A percentile compares a stretch with the other conserved stretches of the same genome.
phyloP scores from a whole-genome alignment of 768 basidiomycete genomes.

The Hysterangium stoloniferum region DNA sequence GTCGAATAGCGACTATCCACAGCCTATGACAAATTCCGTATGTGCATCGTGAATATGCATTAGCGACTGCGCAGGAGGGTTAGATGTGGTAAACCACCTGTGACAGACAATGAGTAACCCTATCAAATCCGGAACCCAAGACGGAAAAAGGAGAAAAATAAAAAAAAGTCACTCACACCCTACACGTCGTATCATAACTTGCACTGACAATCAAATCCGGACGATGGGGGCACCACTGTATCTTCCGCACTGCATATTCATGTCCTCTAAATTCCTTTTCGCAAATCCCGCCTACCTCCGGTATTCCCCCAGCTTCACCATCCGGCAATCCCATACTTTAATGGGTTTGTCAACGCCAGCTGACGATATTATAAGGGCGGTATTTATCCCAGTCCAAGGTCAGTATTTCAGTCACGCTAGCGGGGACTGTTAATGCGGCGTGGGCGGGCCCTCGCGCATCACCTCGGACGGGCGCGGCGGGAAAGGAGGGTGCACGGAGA shows the following conservation, averaged over 20 bases:
- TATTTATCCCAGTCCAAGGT: constrained; percentile 93
- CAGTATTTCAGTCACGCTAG: constrained; percentile 70
- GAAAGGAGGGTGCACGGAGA: constrained; percentile 19
- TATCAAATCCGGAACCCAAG: not conserved
- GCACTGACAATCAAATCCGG: constrained; percentile 35
- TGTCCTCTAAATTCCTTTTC: constrained; percentile 71
- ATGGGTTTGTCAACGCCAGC: constrained; percentile 25
- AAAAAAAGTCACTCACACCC: constrained; percentile 54
- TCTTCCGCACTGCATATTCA: constrained; percentile 83
- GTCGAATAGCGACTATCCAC: constrained; percentile 88
- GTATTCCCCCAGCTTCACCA: constrained; percentile 50
- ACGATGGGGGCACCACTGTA: constrained; percentile 63
- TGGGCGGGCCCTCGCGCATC: constrained; percentile 52
- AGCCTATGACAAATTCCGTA: constrained; percentile 92
- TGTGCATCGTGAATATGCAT: constrained; percentile 77
- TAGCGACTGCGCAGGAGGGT: constrained; percentile 37
- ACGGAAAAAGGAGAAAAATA: constrained; percentile 1
- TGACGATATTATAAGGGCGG: constrained; percentile 44
- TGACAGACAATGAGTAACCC: constrained; percentile 9
- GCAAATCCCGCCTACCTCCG: constrained; percentile 62
- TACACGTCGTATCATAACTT: constrained; percentile 94
- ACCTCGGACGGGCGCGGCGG: constrained; percentile 27
- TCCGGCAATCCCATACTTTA: constrained; percentile 83
- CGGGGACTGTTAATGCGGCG: constrained; percentile 69
- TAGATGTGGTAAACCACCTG: constrained; percentile 63